Base-by-base conservation (phyloP, 225 moss, liverwort and hornwort genomes). In the Sphagnum contortum region DNA sequence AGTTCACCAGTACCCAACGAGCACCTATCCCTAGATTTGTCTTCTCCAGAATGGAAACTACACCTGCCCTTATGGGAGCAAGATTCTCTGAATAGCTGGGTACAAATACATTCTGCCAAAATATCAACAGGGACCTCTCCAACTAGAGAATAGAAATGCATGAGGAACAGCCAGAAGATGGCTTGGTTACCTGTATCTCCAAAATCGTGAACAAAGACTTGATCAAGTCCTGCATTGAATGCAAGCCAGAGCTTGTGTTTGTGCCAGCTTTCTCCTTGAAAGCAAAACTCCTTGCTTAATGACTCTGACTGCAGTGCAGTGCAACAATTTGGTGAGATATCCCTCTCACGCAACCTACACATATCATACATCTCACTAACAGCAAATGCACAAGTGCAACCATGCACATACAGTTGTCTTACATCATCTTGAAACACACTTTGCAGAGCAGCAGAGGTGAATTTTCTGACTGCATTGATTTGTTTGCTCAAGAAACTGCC, bases 211-310 rank as follows among this genome's bases (percentile, higher is more conserved):
- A 93, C 88, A 49, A 91, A 69, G 64, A 98, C 93, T 76, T 98
- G 91, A 74, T 98, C 98, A 49, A 80, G 85, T 79, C 80, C 83
- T 72, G 87, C 87, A 49, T 93, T 82, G 58, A 98, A 98, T n/a
- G 91, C 98, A 59, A 98, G 79, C 98, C 93, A 98, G 60, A 83
- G 89, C 66, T 82, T 89, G 54, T 83, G 83, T 66, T 87, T 86
- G 66, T 98, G 98, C 98, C 98, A 98, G 79, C 85, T 89, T 3
- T 88, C 87, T 47, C 87, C 89, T 77, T 98, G 98, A 62, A 91
- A 86, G 8, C 76, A 85, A 63, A 74, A 29, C 29, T 29, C 29
- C 29, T 29, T 29, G 29, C 29, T 29, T 29, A 29, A 29, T 29
- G 29, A 29, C 29, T 29, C 29, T 29, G 29, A 29, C 29, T 29